A percentile compares a stretch with the other conserved stretches of the same genome.
These are phyloP conservation scores for Rickenella mellea DNA, from an alignment of 768 basidiomycete species.

Conservation along the genomic window DNA sequence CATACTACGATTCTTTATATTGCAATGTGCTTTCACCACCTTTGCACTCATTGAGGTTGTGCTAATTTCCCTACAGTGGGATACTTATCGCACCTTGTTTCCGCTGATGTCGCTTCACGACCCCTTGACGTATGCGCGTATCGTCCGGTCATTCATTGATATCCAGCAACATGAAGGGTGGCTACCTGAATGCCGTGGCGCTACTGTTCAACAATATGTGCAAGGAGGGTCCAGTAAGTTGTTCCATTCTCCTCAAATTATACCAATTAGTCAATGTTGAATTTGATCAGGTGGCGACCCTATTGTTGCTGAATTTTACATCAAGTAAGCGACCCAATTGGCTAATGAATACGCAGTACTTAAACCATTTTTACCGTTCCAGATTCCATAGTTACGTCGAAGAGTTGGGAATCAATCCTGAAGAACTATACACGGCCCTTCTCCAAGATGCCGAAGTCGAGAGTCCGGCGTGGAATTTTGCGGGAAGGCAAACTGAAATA, in stretches of 20 bases:
- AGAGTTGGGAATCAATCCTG: neutral
- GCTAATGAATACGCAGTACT: neutral
- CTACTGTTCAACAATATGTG: constrained; percentile 2
- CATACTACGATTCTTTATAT: constrained; percentile 7
- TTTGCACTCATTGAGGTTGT: neutral
- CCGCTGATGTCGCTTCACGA: constrained; percentile 5
- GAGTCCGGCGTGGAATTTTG: constrained; percentile 1
- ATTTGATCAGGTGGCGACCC: constrained; percentile 1
- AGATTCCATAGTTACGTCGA: constrained; percentile 1
- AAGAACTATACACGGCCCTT: constrained; percentile 1
- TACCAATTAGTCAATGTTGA: neutral
- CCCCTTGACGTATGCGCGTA: constrained; percentile 1
- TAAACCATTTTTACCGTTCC: neutral
- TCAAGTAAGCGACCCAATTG: neutral
- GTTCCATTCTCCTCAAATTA: neutral
- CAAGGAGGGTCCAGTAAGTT: constrained; percentile 2
- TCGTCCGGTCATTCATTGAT: constrained; percentile 1
- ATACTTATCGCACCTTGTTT: constrained; percentile 2
- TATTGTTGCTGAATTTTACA: constrained; percentile 3
- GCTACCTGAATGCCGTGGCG: constrained; percentile 4
- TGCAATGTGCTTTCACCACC: constrained; percentile 1
- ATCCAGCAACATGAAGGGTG: constrained; percentile 4
- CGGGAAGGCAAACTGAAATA: constrained; percentile 1
- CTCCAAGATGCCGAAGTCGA: constrained; percentile 2
- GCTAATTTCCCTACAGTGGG: neutral